Conservation (phyloP, 2,329 filamentous ascomycete genomes). For the Arthrobotrys sphaeroides region DNA sequence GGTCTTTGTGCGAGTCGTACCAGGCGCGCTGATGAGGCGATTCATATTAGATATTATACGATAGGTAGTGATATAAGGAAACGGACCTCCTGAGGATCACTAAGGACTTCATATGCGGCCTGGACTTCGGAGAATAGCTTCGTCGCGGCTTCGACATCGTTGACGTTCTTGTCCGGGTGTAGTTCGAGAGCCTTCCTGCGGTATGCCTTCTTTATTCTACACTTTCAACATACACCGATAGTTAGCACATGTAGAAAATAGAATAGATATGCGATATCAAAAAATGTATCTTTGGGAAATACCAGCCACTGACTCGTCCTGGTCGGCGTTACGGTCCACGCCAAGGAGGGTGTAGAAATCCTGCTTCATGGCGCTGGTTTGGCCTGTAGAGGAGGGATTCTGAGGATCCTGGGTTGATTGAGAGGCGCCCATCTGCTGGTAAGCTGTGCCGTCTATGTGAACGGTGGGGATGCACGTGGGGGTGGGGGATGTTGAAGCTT, state of each 20-base stretch:
- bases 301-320: conserved; percentile 52
- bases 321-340: conserved; percentile 39
- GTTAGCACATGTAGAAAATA: too few relatives aligned
- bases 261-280: too few relatives aligned
- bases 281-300: too few relatives aligned
- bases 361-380: conserved; percentile 36
- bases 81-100: conserved; percentile 81
- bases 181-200: conserved; percentile 88
- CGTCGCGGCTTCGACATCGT: conserved; percentile 84
- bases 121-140: conserved; percentile 89
- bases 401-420: conserved; percentile 22
- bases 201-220: conserved; percentile 91
- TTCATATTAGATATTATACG: neutral
- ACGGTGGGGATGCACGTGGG: neutral
- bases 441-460: neutral
- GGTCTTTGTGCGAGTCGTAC: conserved; percentile 94
- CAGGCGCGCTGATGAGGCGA: conserved; percentile 71
- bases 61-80: neutral
- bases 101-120: conserved; percentile 92
- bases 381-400: neutral
- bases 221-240: too few relatives aligned
- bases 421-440: conserved; percentile 27
- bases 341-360: conserved; percentile 44
- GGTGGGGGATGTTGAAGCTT: neutral
- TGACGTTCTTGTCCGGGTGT: conserved; percentile 92